Conservation (phyloP, 2,329 filamentous ascomycete genomes). For the Madurella fahalii region DNA sequence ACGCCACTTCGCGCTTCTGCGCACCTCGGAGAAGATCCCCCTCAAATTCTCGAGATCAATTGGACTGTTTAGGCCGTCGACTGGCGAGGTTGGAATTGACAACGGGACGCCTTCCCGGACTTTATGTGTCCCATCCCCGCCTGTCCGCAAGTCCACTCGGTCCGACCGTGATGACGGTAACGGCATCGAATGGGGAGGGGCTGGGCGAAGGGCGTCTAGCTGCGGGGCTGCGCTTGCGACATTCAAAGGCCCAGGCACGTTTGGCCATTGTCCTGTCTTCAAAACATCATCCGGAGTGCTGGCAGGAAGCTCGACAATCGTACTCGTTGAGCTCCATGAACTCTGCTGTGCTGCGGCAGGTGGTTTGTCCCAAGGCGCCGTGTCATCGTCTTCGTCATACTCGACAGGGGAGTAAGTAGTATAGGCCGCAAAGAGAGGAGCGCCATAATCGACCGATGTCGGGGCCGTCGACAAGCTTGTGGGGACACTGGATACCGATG, state of each 20-base stretch:
- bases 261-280: neutral
- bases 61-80: neutral
- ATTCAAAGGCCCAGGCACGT: neutral
- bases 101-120: neutral
- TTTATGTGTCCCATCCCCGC: neutral
- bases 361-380: neutral
- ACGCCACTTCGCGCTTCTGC: neutral
- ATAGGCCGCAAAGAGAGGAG: neutral
- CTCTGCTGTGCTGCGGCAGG: neutral
- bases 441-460: neutral
- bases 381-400: neutral
- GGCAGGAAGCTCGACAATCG: neutral
- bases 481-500: neutral
- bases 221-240: neutral
- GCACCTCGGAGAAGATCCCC: neutral
- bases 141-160: neutral
- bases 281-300: neutral
- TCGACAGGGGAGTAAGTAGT: constrained; percentile 5
- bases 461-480: neutral
- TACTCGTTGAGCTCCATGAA: neutral
- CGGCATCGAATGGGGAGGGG: neutral
- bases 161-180: neutral
- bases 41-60: neutral
- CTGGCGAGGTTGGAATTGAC: neutral
- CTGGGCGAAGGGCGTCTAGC: neutral